Base-by-base conservation (phyloP, 257 asterid genomes). In the Nicotiana undulata region DNA sequence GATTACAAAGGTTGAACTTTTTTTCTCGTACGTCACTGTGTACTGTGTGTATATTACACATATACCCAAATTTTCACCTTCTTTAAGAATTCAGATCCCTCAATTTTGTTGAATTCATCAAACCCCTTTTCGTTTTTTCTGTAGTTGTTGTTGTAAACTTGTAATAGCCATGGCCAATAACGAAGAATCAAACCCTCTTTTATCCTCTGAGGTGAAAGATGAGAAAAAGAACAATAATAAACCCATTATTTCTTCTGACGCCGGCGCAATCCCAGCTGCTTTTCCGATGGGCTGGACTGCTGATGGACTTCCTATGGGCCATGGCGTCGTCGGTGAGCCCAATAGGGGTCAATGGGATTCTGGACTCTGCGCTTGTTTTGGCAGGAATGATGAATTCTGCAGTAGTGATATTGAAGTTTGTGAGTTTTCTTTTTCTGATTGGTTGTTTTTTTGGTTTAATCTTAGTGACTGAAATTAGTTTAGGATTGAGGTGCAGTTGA, bases 211-310 rank as follows among this genome's bases (percentile, higher is more conserved):
- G 79, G 28, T 31, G 10, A 82, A 79, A 17, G 75, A 76, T 22
- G 92, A 77, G 46, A 80, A 77, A 74, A 87, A 90, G 52, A 9
- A 85, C 40, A 76, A 29, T 22, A 76, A 29, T 18, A 80, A 79
- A 66, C 75, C 79, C 52, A 9, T 37, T 37, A 44, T 81, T 67
- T 15, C 85, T 77, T 37, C 85, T 83, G 37, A 79, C 84, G 66
- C 22, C 75, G 82, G 85, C 79, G 31, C 74, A 68, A n/a, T 75
- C 15, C 89, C 83, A 51, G 81, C 75, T 26, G 85, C 85, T 81
- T 79, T 76, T 20, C 89, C 96, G 80, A 78, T 85, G 53, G 93
- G 91, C 2, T 92, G 94, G 98, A 88, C 97, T 12, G 98, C 88
- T 72, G 92, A 91, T 8, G 97, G 98, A 51, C 63, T 94, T 60